phyloP scores from a whole-genome alignment of 805 yeast genomes.

The Myxozyma neotropica region DNA sequence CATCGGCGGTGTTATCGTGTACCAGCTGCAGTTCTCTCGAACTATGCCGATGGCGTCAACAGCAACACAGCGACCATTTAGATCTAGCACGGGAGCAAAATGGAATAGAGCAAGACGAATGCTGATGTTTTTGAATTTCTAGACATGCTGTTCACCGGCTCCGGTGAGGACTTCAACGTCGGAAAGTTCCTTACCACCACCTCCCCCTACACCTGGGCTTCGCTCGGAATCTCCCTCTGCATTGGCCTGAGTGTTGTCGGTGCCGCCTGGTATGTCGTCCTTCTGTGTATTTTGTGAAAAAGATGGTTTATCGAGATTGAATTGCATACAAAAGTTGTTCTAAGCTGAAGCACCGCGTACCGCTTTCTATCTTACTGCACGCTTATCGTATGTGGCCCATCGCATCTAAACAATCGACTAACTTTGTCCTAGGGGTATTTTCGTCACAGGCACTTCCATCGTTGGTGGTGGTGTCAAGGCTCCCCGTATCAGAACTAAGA shows the following conservation, averaged over 20 bases:
- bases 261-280: constrained; percentile 78
- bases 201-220: constrained; percentile 98
- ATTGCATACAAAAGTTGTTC: no score
- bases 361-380: not conserved
- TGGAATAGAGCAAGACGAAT: not conserved
- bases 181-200: constrained; percentile 83
- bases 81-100: not conserved
- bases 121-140: not conserved
- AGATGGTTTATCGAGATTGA: not conserved
- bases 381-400: not conserved
- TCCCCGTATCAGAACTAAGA: constrained; percentile 96
- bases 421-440: constrained; percentile 62
- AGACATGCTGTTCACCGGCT: constrained; percentile 81
- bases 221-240: constrained; percentile 83
- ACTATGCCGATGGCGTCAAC: no score
- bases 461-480: constrained; percentile 98
- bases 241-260: constrained; percentile 95
- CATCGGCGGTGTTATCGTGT: not conserved
- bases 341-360: not conserved
- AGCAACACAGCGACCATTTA: not conserved
- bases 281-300: not conserved
- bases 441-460: constrained; percentile 90
- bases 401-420: not conserved
- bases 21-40: no score
- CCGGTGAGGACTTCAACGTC: constrained; percentile 88